These are phyloP conservation scores for Leersia perrieri DNA, from an alignment of 176 grass and related monocot genomes.

Conservation along the genomic window DNA sequence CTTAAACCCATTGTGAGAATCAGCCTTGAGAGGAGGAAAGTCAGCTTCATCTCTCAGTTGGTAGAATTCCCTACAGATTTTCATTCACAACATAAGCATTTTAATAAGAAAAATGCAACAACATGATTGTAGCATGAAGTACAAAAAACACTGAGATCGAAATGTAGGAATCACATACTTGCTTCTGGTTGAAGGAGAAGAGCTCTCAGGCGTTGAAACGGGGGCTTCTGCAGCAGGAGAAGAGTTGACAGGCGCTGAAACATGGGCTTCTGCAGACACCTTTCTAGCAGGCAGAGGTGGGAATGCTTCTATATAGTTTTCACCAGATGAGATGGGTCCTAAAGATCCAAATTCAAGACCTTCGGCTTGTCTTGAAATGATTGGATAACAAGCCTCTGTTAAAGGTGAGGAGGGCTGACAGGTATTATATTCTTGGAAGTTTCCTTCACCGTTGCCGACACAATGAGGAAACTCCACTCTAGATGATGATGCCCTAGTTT, in stretches of 20 bases:
- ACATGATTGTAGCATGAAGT: neutral
- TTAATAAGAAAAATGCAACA: slow-evolving; percentile 7
- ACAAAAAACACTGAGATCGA: slow-evolving; percentile 2
- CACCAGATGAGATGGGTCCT: slow-evolving; percentile 26
- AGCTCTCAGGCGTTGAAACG: neutral
- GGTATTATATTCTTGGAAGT: neutral
- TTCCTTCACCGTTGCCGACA: slow-evolving; percentile 3
- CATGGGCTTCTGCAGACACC: slow-evolving; percentile 6
- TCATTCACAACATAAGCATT: neutral
- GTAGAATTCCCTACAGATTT: slow-evolving; percentile 46
- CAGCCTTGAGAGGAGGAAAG: slow-evolving; percentile 63
- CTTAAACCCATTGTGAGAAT: slow-evolving; percentile 9
- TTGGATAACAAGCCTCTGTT: neutral
- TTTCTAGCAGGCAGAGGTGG: neutral
- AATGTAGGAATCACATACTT: slow-evolving; percentile 21
- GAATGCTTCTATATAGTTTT: slow-evolving; percentile 28
- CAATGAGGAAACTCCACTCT: neutral
- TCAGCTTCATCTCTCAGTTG: slow-evolving; percentile 55
- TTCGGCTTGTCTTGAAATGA: neutral
- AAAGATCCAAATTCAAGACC: slow-evolving; percentile 50
- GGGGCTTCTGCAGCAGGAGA: no score
- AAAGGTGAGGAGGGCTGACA: neutral
- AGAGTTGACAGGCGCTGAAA: neutral
- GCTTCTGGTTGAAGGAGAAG: neutral
- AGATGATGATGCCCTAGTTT: neutral